Percentiles rank a stretch among this genome's conserved stretches.
Evolutionary conservation across 176 grass and related monocot species (phyloP).

Genomic region (Ensete glaucum): DNA sequence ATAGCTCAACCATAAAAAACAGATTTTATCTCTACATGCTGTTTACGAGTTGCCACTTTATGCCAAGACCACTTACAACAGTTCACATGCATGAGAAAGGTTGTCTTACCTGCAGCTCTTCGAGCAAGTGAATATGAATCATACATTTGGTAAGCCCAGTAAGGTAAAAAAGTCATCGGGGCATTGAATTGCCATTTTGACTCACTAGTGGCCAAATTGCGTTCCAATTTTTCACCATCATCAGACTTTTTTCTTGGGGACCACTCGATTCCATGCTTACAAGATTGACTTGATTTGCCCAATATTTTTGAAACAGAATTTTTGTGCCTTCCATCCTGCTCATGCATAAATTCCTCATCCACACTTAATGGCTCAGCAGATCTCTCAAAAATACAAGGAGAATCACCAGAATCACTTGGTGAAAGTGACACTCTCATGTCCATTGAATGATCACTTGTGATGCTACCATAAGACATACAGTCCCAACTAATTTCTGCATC

Average conservation of each 20-base stretch:
- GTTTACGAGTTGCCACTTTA: neutral
- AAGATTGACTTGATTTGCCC: constrained; percentile 18
- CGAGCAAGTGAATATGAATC: constrained; percentile 76
- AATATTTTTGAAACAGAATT: constrained; percentile 25
- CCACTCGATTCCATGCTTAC: constrained; percentile 20
- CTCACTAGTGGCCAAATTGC: constrained; percentile 16
- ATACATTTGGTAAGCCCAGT: constrained; percentile 87
- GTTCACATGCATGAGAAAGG: neutral
- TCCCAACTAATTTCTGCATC: constrained; percentile 34
- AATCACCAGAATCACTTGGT: constrained; percentile 46
- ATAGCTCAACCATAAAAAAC: neutral
- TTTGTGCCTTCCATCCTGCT: constrained; percentile 11
- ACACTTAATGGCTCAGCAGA: constrained; percentile 43
- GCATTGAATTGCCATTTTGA: constrained; percentile 36
- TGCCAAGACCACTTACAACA: neutral
- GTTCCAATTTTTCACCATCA: constrained; percentile 25
- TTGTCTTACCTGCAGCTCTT: constrained; percentile 58
- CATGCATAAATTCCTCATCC: constrained; percentile 38
- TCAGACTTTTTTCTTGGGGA: constrained; percentile 27
- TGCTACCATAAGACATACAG: constrained; percentile 24
- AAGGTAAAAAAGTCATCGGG: constrained; percentile 80
- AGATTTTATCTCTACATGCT: neutral
- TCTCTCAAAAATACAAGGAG: constrained; percentile 16
- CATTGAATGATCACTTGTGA: constrained; percentile 35
- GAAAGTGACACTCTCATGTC: constrained; percentile 33